Evolutionary conservation across 2,329 filamentous ascomycete species (phyloP).

Genomic region (Colletotrichum sp.): DNA sequence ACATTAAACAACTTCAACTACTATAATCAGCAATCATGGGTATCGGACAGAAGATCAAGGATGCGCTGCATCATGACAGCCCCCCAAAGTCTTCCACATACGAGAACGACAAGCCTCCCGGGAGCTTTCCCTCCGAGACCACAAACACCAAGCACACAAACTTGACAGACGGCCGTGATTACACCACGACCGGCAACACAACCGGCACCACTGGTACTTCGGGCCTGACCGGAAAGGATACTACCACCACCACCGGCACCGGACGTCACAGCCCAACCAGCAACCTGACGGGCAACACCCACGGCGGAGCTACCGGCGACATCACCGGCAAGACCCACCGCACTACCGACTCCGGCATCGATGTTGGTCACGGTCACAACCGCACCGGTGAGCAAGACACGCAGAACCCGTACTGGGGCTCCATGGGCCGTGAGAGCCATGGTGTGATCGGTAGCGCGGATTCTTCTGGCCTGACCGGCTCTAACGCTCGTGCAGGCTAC

Average conservation of each 20-base stretch:
- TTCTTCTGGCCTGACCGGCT: conserved; percentile 28
- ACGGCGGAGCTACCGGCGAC: not conserved
- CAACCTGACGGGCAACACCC: not conserved
- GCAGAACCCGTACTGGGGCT: conserved; percentile 17
- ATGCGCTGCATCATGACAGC: conserved; percentile 18
- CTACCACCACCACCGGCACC: conserved; percentile 45
- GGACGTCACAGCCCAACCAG: conserved; percentile 15
- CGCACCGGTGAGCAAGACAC: not conserved
- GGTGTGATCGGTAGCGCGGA: conserved; percentile 27
- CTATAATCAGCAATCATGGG: conserved; percentile 17
- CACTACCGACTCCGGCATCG: conserved; percentile 13
- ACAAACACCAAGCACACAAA: conserved; percentile 6
- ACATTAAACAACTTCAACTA: not conserved
- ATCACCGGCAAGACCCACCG: not conserved
- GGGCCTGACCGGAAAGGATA: conserved; percentile 25
- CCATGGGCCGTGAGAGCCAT: conserved; percentile 2
- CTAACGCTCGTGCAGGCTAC: conserved; percentile 3
- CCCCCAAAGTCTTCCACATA: not conserved
- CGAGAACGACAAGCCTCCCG: conserved; percentile 2
- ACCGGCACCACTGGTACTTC: not conserved
- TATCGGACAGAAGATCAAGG: conserved; percentile 23
- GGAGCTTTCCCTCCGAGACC: conserved; percentile 15
- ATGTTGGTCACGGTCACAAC: not conserved
- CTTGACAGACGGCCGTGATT: not conserved
- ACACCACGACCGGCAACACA: not conserved